Base-by-base conservation (phyloP, 2,329 filamentous ascomycete species). In the Talaromyces pinophilus region DNA sequence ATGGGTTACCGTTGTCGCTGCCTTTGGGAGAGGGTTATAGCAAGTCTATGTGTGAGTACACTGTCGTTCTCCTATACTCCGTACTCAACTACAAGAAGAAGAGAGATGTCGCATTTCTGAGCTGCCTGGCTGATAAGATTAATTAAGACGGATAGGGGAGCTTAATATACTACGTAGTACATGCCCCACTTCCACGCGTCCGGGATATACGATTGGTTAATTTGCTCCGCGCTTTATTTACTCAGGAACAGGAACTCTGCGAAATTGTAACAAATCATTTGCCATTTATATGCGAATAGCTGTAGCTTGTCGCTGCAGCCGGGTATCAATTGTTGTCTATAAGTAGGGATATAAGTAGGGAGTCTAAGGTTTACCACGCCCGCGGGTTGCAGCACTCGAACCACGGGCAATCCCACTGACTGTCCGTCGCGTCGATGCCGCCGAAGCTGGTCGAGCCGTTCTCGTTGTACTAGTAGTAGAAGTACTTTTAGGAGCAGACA, bases 401-500 rank as follows among this genome's bases (percentile, higher is more conserved):
- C 77, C 78, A 66, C 79, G 76, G 25, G 75, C 75, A 67, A 79
- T 78, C 38, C 78, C 78, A 68, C 78, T 79, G n/a, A 68, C 72
- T 15, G 79, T 73, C 66, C 78, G 75, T 69, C 79, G 71, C 30
- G 72, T 74, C 40, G 76, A 70, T 62, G 74, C 72, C 0, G 76
- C 74, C 38, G 69, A 63, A 44, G 38, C 50, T 15, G 62, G 62
- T 30, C 62, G 62, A 15, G 35, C 15, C 8, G 52, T 59, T 48
- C 33, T 64, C 42, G 68, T 57, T n/a, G 62, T 64, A 8, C 54
- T 40, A 5, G 61, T 44, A 11, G 54, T 30, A 15, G 55, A 13
- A 54, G 7, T 50, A n/a, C 19, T 67, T 25, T 44, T 64, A 6
- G 62, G 48, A 48, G 71, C 71, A 22, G 74, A 75, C 57, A 75